phyloP scores from a whole-genome alignment of 495 filamentous ascomycete genomes.

The Aspergillus carlsbadensis region DNA sequence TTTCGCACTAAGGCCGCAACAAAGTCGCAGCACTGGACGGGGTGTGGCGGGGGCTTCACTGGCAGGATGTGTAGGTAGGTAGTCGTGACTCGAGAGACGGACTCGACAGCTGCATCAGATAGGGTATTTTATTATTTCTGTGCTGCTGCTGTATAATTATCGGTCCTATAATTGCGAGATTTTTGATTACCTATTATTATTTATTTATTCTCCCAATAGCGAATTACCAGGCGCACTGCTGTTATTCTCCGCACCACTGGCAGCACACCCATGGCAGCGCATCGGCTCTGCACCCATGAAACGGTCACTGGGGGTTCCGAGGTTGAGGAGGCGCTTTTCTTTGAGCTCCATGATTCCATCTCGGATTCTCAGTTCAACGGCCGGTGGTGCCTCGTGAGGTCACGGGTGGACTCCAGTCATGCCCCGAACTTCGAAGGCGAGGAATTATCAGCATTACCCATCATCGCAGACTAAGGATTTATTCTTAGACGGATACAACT shows the following conservation, averaged over 20 bases:
- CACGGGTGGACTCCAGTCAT: neutral
- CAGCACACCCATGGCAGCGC: neutral
- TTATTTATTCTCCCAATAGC: conserved; percentile 1
- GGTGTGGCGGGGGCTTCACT: conserved; percentile 24
- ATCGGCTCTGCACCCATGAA: neutral
- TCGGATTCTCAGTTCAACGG: neutral
- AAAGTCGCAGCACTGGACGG: conserved; percentile 10
- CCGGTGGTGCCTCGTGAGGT: conserved; percentile 1
- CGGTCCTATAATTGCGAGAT: neutral
- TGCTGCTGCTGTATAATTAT: neutral
- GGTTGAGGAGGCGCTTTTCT: neutral
- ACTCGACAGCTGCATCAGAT: conserved; percentile 6
- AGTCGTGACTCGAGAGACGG: neutral
- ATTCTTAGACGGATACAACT: neutral
- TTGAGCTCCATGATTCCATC: neutral
- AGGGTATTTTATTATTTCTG: conserved; percentile 5
- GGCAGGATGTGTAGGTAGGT: neutral
- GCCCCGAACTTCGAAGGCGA: neutral
- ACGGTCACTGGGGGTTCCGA: conserved; percentile 1
- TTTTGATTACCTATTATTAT: conserved; percentile 12
- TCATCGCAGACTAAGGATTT: neutral
- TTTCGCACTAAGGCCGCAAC: conserved; percentile 19
- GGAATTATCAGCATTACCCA: conserved; percentile 2
- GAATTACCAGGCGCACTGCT: neutral
- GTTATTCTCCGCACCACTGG: neutral